phyloP scores from a whole-genome alignment of 495 filamentous ascomycete species.

The Staphylotrichum longicolle region DNA sequence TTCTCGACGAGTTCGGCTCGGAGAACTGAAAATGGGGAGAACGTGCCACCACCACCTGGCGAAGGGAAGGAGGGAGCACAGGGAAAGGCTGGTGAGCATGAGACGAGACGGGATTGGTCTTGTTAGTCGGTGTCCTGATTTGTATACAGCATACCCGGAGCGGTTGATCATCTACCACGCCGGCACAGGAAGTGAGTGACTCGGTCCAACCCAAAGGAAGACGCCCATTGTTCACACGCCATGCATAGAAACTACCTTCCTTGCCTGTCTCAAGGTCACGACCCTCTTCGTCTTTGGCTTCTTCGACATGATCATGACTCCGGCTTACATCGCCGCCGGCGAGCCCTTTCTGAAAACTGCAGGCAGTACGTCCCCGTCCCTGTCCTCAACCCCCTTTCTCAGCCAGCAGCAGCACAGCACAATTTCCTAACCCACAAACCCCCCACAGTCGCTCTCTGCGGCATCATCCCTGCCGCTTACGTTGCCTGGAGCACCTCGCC shows the following conservation, averaged over 20 bases:
- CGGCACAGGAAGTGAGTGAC: slow-evolving; percentile 53
- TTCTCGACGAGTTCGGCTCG: slow-evolving; percentile 8
- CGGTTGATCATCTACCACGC: slow-evolving; percentile 69
- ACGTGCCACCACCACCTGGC: neutral
- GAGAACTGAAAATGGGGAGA: neutral
- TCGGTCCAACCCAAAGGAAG: no score
- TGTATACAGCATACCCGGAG: slow-evolving; percentile 47
- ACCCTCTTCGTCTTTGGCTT: slow-evolving; percentile 68
- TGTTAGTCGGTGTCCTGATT: no score
- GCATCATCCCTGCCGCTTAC: slow-evolving; percentile 64
- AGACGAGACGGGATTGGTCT: no score
- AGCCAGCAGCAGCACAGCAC: neutral
- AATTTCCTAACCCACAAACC: slow-evolving; percentile 17
- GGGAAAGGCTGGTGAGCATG: slow-evolving; percentile 9
- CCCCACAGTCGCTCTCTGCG: slow-evolving; percentile 55
- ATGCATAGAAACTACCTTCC: slow-evolving; percentile 51
- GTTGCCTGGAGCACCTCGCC: slow-evolving; percentile 63
- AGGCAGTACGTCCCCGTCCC: slow-evolving; percentile 26
- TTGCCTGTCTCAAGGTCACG: slow-evolving; percentile 65
- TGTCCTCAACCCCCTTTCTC: neutral
- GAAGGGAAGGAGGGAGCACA: neutral
- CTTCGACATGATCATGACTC: slow-evolving; percentile 59
- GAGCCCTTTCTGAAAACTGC: slow-evolving; percentile 44
- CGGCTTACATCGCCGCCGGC: slow-evolving; percentile 53
- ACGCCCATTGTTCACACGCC: no score